These are phyloP conservation scores for Cyclotella kingstonii DNA, from an alignment of 108 stramenopile species.

Conservation along the genomic window DNA sequence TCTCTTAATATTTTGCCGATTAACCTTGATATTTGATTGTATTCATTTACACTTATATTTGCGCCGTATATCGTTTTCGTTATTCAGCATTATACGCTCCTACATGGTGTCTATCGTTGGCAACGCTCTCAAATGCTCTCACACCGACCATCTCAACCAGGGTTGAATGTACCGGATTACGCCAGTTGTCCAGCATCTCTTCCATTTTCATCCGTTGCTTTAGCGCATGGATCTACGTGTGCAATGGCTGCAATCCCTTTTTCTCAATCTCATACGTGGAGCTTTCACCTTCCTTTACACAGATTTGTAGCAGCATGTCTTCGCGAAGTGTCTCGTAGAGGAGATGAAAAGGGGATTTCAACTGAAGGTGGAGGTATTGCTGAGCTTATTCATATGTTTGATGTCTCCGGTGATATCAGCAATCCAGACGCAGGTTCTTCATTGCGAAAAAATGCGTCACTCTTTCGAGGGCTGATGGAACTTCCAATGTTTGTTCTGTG, in stretches of 20 bases:
- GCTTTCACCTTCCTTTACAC: slow-evolving; percentile 90
- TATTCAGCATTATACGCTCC: slow-evolving; percentile 45
- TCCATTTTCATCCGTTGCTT: slow-evolving; percentile 73
- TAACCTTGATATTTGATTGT: too few species aligned
- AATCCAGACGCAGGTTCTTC: slow-evolving; percentile 22
- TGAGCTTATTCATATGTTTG: slow-evolving; percentile 31
- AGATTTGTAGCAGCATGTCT: slow-evolving; percentile 84
- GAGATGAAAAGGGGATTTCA: slow-evolving; percentile 23
- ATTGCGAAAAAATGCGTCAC: slow-evolving; percentile 22
- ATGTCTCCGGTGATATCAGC: slow-evolving; percentile 5
- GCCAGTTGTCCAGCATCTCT: slow-evolving; percentile 57
- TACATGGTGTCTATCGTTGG: slow-evolving; percentile 57
- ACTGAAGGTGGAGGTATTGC: slow-evolving; percentile 28
- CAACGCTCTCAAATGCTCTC: slow-evolving; percentile 57
- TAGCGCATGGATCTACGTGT: slow-evolving; percentile 50
- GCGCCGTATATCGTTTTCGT: too few species aligned
- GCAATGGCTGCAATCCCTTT: slow-evolving; percentile 72
- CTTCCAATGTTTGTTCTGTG: slow-evolving; percentile 69
- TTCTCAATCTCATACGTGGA: slow-evolving; percentile 74
- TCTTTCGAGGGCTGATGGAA: slow-evolving; percentile 80
- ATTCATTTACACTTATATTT: too few species aligned
- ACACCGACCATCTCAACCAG: slow-evolving; percentile 47
- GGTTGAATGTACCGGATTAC: slow-evolving; percentile 30
- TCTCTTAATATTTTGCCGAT: too few species aligned
- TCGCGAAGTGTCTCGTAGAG: slow-evolving; percentile 66